Evolutionary conservation across 2,329 filamentous ascomycete species (phyloP).

Genomic region (Pyrenochaeta sp.): DNA sequence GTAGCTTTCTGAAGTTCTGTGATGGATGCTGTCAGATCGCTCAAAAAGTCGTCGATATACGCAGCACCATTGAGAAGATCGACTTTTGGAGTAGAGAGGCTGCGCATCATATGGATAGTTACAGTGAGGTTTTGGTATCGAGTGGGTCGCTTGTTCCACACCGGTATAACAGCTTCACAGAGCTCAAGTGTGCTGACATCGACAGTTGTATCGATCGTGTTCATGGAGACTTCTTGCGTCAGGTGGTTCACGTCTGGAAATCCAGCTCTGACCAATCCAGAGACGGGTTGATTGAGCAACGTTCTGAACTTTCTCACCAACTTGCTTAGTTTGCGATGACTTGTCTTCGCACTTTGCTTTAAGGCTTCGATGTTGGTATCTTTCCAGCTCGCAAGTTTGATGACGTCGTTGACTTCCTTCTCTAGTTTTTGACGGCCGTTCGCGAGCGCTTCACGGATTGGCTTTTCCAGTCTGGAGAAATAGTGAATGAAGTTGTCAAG

Average conservation of each 20-base stretch:
- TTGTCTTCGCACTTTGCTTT: slow-evolving; percentile 86
- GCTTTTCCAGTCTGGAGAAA: slow-evolving; percentile 74
- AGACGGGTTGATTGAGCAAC: slow-evolving; percentile 79
- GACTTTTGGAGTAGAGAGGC: slow-evolving; percentile 63
- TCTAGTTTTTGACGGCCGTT: slow-evolving; percentile 79
- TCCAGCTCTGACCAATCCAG: slow-evolving; percentile 58
- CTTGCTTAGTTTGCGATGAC: slow-evolving; percentile 91
- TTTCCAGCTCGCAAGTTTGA: slow-evolving; percentile 95
- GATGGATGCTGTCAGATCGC: slow-evolving; percentile 72
- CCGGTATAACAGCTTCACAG: slow-evolving; percentile 32
- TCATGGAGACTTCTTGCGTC: slow-evolving; percentile 17
- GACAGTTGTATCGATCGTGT: slow-evolving; percentile 18
- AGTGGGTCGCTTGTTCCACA: slow-evolving; percentile 59
- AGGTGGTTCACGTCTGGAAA: slow-evolving; percentile 38
- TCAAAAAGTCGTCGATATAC: slow-evolving; percentile 73
- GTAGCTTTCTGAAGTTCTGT: slow-evolving; percentile 83
- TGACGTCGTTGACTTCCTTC: slow-evolving; percentile 90
- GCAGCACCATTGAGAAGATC: slow-evolving; percentile 64
- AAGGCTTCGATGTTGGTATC: slow-evolving; percentile 94
- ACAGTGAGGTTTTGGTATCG: slow-evolving; percentile 75
- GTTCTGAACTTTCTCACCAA: slow-evolving; percentile 89
- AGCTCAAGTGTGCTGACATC: slow-evolving; percentile 23
- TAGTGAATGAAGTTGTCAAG: slow-evolving; percentile 80
- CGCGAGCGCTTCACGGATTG: slow-evolving; percentile 70
- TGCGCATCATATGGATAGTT: slow-evolving; percentile 78